Evolutionary conservation across 2,329 filamentous ascomycete species (phyloP).

Genomic region (Metarhizium album): DNA sequence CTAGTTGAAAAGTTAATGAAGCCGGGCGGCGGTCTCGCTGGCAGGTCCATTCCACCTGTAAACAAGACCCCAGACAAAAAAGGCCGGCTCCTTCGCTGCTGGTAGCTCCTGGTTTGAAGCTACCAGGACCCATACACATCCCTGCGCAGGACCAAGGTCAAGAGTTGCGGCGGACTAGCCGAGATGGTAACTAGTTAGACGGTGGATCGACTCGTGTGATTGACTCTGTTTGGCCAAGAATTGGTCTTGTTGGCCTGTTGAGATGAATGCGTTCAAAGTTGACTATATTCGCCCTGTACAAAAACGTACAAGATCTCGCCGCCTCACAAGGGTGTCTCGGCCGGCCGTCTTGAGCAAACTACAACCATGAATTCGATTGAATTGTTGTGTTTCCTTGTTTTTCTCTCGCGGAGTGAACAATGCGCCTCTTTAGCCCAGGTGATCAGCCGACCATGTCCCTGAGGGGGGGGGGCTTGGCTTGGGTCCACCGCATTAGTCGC

Average conservation of each 20-base stretch:
- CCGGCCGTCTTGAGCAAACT: background rate
- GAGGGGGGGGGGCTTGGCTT: no score
- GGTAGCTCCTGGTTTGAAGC: constrained; percentile 1
- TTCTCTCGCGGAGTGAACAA: background rate
- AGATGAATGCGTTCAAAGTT: background rate
- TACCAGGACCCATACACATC: background rate
- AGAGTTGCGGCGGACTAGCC: background rate
- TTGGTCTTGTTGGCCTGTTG: background rate
- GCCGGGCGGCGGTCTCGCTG: background rate
- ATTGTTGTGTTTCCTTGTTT: background rate
- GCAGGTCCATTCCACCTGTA: no score
- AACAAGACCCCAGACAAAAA: background rate
- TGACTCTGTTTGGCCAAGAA: background rate
- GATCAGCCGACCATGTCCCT: background rate
- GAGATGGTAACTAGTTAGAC: background rate
- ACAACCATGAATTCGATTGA: background rate
- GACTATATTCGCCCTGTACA: background rate
- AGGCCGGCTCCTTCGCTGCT: background rate
- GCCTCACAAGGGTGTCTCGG: background rate
- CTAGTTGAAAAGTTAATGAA: background rate
- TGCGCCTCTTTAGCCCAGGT: background rate
- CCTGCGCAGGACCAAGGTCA: background rate
- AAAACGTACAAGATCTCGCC: background rate
- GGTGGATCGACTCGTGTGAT: background rate
- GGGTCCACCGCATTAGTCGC: background rate